phyloP scores from a whole-genome alignment of 1,139 yeast genomes.

The Candida sp. region DNA sequence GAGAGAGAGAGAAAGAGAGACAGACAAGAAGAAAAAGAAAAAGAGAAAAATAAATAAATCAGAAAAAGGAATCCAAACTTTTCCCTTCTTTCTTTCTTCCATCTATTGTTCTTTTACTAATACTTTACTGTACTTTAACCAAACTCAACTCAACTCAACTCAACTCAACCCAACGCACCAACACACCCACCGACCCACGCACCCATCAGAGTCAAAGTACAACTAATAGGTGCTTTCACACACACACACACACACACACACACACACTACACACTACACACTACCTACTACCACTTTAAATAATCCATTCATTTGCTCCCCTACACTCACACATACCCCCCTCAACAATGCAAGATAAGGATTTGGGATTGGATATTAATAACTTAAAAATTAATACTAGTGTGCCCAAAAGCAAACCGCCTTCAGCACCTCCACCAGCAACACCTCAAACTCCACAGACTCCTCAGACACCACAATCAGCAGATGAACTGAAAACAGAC shows the following conservation, averaged over 20 bases:
- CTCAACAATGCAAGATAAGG: conserved; percentile 4
- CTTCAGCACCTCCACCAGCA: conserved; percentile 5
- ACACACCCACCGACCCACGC: too few relatives aligned
- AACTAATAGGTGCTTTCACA: too few relatives aligned
- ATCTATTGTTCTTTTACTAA: not conserved
- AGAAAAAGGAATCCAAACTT: not conserved
- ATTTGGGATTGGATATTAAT: conserved; percentile 3
- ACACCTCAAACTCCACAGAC: not conserved
- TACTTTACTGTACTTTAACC: not conserved
- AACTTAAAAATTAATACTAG: conserved; percentile 2
- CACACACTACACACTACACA: not conserved
- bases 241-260: too few relatives aligned
- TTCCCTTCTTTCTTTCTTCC: not conserved
- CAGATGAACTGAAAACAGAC: not conserved
- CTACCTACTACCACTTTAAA: not conserved
- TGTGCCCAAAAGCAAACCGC: conserved; percentile 3
- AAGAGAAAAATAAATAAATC: not conserved
- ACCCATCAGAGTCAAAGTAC: too few relatives aligned
- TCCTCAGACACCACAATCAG: not conserved
- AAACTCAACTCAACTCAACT: too few relatives aligned
- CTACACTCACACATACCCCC: not conserved
- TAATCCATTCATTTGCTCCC: not conserved
- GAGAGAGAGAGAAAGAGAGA: not conserved
- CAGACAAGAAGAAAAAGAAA: not conserved
- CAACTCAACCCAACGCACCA: too few relatives aligned